phyloP scores from a whole-genome alignment of 2,329 filamentous ascomycete genomes.

The Pestalotiopsis sp. region DNA sequence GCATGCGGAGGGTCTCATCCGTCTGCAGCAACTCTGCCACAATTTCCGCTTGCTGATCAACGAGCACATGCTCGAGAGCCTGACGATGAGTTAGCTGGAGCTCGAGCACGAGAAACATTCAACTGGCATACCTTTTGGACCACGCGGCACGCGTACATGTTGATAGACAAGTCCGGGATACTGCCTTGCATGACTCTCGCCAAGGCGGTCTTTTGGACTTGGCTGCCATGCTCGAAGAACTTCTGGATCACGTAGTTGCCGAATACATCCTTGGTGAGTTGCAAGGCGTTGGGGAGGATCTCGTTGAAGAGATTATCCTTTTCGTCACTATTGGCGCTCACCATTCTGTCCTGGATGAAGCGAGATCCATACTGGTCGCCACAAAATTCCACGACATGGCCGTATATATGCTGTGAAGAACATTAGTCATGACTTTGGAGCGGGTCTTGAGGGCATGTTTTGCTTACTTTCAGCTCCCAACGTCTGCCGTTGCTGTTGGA shows the following conservation, averaged over 20 bases:
- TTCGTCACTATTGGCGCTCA: constrained; percentile 92
- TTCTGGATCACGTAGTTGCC: constrained; percentile 99
- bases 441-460: background rate
- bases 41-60: constrained; percentile 86
- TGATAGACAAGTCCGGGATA: constrained; percentile 75
- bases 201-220: constrained; percentile 86
- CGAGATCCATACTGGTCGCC: constrained; percentile 95
- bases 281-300: constrained; percentile 80
- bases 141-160: constrained; percentile 93
- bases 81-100: constrained; percentile 33
- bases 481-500: constrained; percentile 55
- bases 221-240: constrained; percentile 93
- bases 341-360: constrained; percentile 92
- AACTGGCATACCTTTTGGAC: constrained; percentile 78
- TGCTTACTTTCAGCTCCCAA: constrained; percentile 74
- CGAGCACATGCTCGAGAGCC: constrained; percentile 87
- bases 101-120: background rate
- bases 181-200: constrained; percentile 87
- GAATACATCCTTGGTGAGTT: constrained; percentile 94
- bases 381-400: constrained; percentile 89
- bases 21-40: constrained; percentile 81
- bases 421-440: constrained; percentile 17
- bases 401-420: constrained; percentile 70
- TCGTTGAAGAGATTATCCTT: constrained; percentile 90
- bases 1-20: constrained; percentile 74